Percentiles rank a stretch among this genome's conserved stretches.
Conservation (phyloP, 306 rosid genomes). For the Malus fusca region DNA sequence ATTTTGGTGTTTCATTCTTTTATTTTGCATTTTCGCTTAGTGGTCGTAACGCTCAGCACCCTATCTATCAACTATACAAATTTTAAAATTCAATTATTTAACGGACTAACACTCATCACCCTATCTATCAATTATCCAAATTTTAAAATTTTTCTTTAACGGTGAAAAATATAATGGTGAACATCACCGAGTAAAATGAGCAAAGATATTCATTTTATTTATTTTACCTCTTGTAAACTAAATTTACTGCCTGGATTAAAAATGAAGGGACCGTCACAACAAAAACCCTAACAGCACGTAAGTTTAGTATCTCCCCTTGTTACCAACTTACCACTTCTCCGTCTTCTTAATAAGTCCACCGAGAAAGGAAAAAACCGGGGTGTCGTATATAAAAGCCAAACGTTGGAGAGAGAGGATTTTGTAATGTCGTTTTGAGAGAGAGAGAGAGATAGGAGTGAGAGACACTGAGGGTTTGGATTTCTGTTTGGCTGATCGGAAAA, state of each 20-base stretch:
- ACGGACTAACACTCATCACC: fast-evolving
- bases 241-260: background rate
- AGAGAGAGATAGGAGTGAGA: background rate
- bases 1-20: too few species aligned
- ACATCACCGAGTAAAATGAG: too few species aligned
- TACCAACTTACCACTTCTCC: background rate
- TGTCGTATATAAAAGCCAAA: background rate
- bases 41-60: too few species aligned
- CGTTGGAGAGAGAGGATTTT: background rate
- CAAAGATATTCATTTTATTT: too few species aligned
- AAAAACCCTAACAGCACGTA: background rate
- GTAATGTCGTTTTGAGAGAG: background rate
- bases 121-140: too few species aligned
- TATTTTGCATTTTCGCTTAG: too few species aligned
- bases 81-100: too few species aligned
- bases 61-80: too few species aligned
- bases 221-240: too few species aligned
- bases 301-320: background rate
- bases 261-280: background rate
- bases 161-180: fast-evolving
- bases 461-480: constrained; percentile 11
- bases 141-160: too few species aligned
- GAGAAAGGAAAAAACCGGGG: background rate
- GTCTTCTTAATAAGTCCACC: background rate
- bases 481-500: constrained; percentile 31